Evolutionary conservation across 495 filamentous ascomycete genomes (phyloP).

Genomic region (Lasiosphaeris hirsuta): DNA sequence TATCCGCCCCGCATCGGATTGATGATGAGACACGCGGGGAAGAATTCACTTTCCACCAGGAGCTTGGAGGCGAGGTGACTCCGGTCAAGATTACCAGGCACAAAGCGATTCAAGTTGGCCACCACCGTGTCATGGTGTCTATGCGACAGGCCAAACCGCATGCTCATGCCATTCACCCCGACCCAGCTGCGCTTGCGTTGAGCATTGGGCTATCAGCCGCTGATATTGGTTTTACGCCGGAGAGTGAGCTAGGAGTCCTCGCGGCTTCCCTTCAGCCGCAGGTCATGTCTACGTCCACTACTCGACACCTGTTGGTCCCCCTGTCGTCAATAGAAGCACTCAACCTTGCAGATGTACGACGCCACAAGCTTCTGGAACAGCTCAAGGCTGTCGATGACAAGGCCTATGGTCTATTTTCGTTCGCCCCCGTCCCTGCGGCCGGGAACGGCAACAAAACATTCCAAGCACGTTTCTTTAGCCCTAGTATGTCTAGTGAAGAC

Average conservation of each 20-base stretch:
- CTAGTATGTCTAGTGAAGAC: conserved; percentile 12
- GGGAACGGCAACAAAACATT: background rate
- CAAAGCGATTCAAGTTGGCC: background rate
- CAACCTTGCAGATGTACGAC: background rate
- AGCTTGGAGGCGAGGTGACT: conserved; percentile 5
- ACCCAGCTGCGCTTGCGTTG: background rate
- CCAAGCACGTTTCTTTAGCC: conserved; percentile 13
- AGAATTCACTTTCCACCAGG: conserved; percentile 8
- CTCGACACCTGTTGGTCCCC: conserved; percentile 12
- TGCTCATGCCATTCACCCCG: background rate
- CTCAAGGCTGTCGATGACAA: background rate
- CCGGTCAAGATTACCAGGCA: background rate
- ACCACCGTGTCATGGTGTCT: too few relatives aligned
- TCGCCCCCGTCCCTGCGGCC: background rate
- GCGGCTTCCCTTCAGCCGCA: background rate
- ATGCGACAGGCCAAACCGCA: conserved; percentile 6
- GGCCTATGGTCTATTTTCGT: conserved; percentile 9
- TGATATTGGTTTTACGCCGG: conserved; percentile 2
- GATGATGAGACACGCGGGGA: background rate
- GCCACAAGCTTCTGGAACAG: conserved; percentile 6
- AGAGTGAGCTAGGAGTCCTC: too few relatives aligned
- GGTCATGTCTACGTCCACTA: conserved; percentile 14
- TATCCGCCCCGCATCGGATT: too few relatives aligned
- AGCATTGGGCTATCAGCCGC: background rate
- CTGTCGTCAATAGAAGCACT: conserved; percentile 3